Evolutionary conservation across 73 alveolate species (phyloP).

Genomic region (Paramecium sonneborni): DNA sequence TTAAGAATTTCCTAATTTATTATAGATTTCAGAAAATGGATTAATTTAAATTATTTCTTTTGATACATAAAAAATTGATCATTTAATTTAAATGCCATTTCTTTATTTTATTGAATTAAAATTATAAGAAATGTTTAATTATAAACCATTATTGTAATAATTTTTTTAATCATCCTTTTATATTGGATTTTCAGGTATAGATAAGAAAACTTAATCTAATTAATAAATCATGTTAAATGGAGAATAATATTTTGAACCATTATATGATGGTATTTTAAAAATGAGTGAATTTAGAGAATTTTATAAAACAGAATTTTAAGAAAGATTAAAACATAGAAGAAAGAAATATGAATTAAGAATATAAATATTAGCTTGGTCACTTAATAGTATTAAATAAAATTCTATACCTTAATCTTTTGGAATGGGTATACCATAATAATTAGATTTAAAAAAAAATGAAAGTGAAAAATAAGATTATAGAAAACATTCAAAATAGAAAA

Average conservation of each 20-base stretch:
- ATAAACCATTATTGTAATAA: neutral
- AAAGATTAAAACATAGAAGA: neutral
- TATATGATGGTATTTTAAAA: neutral
- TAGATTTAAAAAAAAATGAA: neutral
- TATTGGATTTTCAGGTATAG: constrained; percentile 6
- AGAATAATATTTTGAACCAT: constrained; percentile 47
- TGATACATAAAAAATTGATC: neutral
- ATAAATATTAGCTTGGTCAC: constrained; percentile 31
- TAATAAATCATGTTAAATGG: neutral
- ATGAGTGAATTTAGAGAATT: neutral
- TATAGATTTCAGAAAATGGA: neutral
- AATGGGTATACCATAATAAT: neutral
- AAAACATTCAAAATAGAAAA: neutral
- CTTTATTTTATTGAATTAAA: neutral
- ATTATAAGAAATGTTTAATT: neutral
- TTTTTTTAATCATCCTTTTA: constrained; percentile 19
- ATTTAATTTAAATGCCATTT: neutral
- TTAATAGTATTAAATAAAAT: neutral
- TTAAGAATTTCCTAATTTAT: neutral
- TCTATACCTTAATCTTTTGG: neutral
- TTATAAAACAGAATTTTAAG: neutral
- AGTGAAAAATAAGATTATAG: neutral
- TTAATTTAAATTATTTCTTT: neutral
- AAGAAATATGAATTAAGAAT: neutral
- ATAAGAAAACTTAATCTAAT: neutral